Evolutionary conservation across 257 asterid species (phyloP).

Genomic region (Solanum gandarillasii): DNA sequence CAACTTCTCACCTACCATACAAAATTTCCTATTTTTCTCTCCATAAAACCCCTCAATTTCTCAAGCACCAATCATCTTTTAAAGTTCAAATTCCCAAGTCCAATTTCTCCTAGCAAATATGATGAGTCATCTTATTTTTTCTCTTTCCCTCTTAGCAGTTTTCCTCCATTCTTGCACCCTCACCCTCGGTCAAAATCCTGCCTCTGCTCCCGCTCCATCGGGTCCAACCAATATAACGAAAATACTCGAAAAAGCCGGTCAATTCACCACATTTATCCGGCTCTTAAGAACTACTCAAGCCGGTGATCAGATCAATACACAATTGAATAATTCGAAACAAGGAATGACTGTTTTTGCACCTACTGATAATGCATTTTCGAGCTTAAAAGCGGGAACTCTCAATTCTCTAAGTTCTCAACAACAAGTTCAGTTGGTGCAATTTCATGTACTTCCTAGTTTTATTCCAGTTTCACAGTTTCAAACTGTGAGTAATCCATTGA

Average conservation of each 20-base stretch:
- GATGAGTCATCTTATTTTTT: slow-evolving; percentile 22
- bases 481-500: slow-evolving; percentile 70
- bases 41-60: slow-evolving; percentile 30
- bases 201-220: slow-evolving; percentile 50
- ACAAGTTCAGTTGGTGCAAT: slow-evolving; percentile 51
- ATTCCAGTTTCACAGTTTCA: slow-evolving; percentile 64
- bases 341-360: slow-evolving; percentile 81
- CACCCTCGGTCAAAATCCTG: slow-evolving; percentile 35
- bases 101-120: neutral
- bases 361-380: slow-evolving; percentile 58
- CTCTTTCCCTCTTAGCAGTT: slow-evolving; percentile 7
- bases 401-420: slow-evolving; percentile 66
- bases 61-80: neutral
- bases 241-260: slow-evolving; percentile 93
- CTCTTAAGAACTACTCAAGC: slow-evolving; percentile 50
- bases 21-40: slow-evolving; percentile 1
- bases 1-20: slow-evolving; percentile 33
- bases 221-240: slow-evolving; percentile 75
- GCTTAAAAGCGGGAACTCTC: slow-evolving; percentile 55
- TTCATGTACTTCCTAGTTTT: slow-evolving; percentile 53
- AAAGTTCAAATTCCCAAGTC: neutral
- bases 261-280: slow-evolving; percentile 58
- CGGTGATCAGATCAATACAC: slow-evolving; percentile 62
- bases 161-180: slow-evolving; percentile 22
- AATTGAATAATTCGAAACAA: slow-evolving; percentile 71